These are phyloP conservation scores for Cercospora janseana DNA, from an alignment of 2,329 filamentous ascomycete genomes.

Conservation along the genomic window DNA sequence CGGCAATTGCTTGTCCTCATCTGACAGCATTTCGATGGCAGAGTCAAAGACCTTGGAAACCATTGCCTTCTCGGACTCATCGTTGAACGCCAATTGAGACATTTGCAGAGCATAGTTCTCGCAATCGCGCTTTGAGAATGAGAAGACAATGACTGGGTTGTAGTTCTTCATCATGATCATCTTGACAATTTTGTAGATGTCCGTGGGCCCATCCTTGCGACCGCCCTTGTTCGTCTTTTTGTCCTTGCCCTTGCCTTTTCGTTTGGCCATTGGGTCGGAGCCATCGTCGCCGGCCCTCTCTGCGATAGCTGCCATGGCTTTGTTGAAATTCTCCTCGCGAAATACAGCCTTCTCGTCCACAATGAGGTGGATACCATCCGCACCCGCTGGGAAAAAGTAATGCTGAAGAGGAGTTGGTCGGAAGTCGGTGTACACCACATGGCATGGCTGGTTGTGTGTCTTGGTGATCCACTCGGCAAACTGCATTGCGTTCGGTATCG, in stretches of 20 bases:
- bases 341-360: conserved; percentile 97
- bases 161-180: conserved; percentile 99
- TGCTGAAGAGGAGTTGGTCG: conserved; percentile 93
- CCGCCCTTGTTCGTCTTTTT: conserved; percentile 90
- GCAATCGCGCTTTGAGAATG: conserved; percentile 97
- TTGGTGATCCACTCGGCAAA: conserved; percentile 99
- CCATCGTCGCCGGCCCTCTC: conserved; percentile 84
- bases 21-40: conserved; percentile 86
- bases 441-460: conserved; percentile 94
- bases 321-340: conserved; percentile 95
- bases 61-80: conserved; percentile 91
- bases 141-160: conserved; percentile 98
- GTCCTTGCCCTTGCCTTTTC: conserved; percentile 84
- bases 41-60: conserved; percentile 91
- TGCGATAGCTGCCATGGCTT: conserved; percentile 86
- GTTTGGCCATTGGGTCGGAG: conserved; percentile 72
- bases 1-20: conserved; percentile 82
- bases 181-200: conserved; percentile 96
- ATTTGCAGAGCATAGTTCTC: conserved; percentile 87
- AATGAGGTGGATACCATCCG: conserved; percentile 87
- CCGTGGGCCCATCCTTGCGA: conserved; percentile 64
- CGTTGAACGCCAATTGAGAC: conserved; percentile 87
- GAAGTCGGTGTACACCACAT: conserved; percentile 99
- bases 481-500: conserved; percentile 97
- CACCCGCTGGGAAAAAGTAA: conserved; percentile 93